These are phyloP conservation scores for Lophiostoma macrostomum DNA, from an alignment of 495 filamentous ascomycete genomes.

Conservation along the genomic window DNA sequence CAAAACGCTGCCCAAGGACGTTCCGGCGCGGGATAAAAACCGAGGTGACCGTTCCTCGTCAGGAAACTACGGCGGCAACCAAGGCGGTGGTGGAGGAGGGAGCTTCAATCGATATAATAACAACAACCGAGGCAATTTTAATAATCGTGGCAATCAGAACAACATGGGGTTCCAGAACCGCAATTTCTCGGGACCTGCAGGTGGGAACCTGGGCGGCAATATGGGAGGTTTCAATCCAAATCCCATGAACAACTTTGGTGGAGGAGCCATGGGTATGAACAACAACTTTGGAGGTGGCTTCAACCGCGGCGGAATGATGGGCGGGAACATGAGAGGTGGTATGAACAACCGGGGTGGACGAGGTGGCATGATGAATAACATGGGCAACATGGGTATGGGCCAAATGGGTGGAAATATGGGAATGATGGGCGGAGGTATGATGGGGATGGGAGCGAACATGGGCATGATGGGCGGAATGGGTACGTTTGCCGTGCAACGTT, in stretches of 20 bases:
- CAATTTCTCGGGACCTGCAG: constrained; percentile 44
- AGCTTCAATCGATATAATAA: constrained; percentile 38
- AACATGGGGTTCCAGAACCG: constrained; percentile 46
- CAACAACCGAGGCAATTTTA: constrained; percentile 39
- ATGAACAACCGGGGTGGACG: constrained; percentile 35
- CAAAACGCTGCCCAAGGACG: constrained; percentile 87
- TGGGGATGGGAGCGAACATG: constrained; percentile 47
- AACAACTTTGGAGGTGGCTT: constrained; percentile 53
- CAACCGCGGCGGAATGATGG: constrained; percentile 53
- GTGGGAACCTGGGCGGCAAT: constrained; percentile 31
- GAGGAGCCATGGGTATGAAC: constrained; percentile 56
- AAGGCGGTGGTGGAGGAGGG: constrained; percentile 39
- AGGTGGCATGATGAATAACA: constrained; percentile 31
- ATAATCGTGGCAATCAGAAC: constrained; percentile 31
- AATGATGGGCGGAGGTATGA: constrained; percentile 45
- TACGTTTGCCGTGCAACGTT: constrained; percentile 3
- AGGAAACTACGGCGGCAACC: constrained; percentile 45
- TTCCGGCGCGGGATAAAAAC: constrained; percentile 70
- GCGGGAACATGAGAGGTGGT: constrained; percentile 33
- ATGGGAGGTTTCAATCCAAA: constrained; percentile 15
- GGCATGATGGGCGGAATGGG: constrained; percentile 57
- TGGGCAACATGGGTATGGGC: constrained; percentile 39
- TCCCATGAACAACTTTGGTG: constrained; percentile 47
- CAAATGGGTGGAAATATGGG: constrained; percentile 47
- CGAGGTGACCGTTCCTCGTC: constrained; percentile 37